phyloP scores from a whole-genome alignment of 2,329 filamentous ascomycete genomes.

The Beauveria varroae region DNA sequence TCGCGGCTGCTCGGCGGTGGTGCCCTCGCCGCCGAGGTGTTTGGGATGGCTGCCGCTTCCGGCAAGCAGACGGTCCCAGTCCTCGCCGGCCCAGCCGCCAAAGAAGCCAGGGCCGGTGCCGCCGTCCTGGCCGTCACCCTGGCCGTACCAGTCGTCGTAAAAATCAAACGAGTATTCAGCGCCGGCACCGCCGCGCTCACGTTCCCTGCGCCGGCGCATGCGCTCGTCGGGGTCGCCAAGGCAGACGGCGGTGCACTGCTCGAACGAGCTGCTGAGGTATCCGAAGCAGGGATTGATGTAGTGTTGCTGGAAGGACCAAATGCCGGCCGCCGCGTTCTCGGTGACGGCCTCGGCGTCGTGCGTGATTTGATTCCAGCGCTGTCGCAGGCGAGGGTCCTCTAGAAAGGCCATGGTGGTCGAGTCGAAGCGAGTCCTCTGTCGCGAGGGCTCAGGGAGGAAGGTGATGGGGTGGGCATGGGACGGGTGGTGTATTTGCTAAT shows the following conservation, averaged over 20 bases:
- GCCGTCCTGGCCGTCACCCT: conserved; percentile 34
- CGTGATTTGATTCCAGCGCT: conserved; percentile 87
- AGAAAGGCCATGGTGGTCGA: conserved; percentile 47
- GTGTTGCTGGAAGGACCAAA: conserved; percentile 81
- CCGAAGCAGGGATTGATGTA: conserved; percentile 78
- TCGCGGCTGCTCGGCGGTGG: conserved; percentile 53
- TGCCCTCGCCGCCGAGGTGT: conserved; percentile 24
- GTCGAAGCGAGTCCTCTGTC: conserved; percentile 2
- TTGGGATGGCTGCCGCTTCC: conserved; percentile 49
- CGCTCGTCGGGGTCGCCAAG: conserved; percentile 67
- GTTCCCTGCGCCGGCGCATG: conserved; percentile 58
- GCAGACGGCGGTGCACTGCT: conserved; percentile 66
- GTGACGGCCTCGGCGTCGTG: conserved; percentile 87
- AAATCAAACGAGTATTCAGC: conserved; percentile 92
- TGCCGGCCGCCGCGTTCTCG: conserved; percentile 80
- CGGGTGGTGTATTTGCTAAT: background rate
- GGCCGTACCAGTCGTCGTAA: conserved; percentile 90
- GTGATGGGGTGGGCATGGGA: background rate
- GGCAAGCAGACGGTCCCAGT: conserved; percentile 75
- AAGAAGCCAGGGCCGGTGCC: conserved; percentile 48
- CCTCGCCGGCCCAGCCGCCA: conserved; percentile 69
- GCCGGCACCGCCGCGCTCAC: conserved; percentile 48
- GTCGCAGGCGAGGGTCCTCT: conserved; percentile 81
- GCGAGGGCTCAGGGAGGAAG: conserved; percentile 5
- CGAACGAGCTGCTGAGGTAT: conserved; percentile 57